Evolutionary conservation across 2,329 filamentous ascomycete species (phyloP).

Genomic region (Neonectria neomacrospora): DNA sequence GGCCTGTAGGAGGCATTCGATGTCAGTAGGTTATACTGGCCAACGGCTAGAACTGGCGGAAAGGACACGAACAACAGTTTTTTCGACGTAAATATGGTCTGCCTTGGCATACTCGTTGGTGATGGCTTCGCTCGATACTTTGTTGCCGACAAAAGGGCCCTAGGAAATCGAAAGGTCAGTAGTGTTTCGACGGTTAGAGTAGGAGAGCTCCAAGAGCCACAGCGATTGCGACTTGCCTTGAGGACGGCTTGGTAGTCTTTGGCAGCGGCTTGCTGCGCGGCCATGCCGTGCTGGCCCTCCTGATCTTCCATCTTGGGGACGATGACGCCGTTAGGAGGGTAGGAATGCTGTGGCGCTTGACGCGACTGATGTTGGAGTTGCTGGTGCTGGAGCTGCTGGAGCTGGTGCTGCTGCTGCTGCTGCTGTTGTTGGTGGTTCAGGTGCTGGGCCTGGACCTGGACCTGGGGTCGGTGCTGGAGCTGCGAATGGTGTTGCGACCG

Average conservation of each 20-base stretch:
- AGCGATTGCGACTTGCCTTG: constrained; percentile 56
- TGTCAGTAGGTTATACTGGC: constrained; percentile 28
- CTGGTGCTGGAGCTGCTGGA: constrained; percentile 28
- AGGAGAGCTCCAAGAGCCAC: constrained; percentile 19
- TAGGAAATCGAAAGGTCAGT: constrained; percentile 53
- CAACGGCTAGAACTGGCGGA: constrained; percentile 6
- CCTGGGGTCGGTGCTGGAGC: constrained; percentile 23
- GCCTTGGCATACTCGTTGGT: constrained; percentile 88
- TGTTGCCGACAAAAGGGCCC: constrained; percentile 86
- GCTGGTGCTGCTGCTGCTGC: constrained; percentile 30
- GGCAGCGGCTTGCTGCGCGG: constrained; percentile 70
- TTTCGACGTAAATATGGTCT: constrained; percentile 84
- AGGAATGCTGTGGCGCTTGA: constrained; percentile 29
- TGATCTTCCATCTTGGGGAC: constrained; percentile 50
- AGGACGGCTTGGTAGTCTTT: constrained; percentile 68
- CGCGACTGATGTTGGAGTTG: constrained; percentile 32
- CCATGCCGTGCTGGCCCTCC: constrained; percentile 56
- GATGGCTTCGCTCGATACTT: constrained; percentile 80
- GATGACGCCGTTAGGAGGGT: constrained; percentile 23
- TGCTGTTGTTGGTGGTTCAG: constrained; percentile 29
- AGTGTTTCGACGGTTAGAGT: not conserved
- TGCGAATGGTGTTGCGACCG: constrained; percentile 29
- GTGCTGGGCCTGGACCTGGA: constrained; percentile 27
- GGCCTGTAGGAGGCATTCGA: constrained; percentile 61
- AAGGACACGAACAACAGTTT: constrained; percentile 77